phyloP scores from a whole-genome alignment of 371 early-diverging fungal species.

The Mucor plumbeus region DNA sequence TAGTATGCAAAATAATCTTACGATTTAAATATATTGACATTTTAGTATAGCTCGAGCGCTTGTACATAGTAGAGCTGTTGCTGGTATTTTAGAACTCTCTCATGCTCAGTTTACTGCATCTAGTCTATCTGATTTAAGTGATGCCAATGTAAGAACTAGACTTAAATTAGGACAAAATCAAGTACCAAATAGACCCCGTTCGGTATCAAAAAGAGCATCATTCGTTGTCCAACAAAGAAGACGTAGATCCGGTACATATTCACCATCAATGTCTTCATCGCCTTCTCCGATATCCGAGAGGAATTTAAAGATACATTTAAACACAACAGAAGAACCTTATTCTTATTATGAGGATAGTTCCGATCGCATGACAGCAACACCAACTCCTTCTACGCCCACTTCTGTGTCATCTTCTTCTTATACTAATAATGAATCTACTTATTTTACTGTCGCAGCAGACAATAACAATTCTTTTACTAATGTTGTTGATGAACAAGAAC shows the following conservation, averaged over 20 bases:
- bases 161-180: slow-evolving; percentile 47
- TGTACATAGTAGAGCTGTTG: slow-evolving; percentile 74
- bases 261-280: slow-evolving; percentile 41
- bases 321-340: slow-evolving; percentile 18
- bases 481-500: slow-evolving; percentile 14
- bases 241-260: slow-evolving; percentile 31
- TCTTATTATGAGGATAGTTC: slow-evolving; percentile 6
- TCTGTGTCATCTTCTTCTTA: slow-evolving; percentile 21
- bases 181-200: slow-evolving; percentile 45
- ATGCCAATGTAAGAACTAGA: slow-evolving; percentile 42
- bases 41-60: slow-evolving; percentile 62
- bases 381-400: slow-evolving; percentile 26
- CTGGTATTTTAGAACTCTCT: slow-evolving; percentile 57
- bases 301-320: slow-evolving; percentile 20
- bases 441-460: not conserved
- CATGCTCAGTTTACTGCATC: slow-evolving; percentile 60
- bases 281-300: slow-evolving; percentile 34
- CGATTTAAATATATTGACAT: not conserved
- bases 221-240: slow-evolving; percentile 24
- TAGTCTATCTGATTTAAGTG: slow-evolving; percentile 45
- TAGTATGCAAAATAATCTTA: slow-evolving; percentile 20
- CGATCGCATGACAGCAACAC: slow-evolving; percentile 19
- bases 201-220: slow-evolving; percentile 35
- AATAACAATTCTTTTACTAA: not conserved
- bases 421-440: slow-evolving; percentile 3